Conservation (phyloP, 331 rosid species). For the Cydonia oblonga region DNA sequence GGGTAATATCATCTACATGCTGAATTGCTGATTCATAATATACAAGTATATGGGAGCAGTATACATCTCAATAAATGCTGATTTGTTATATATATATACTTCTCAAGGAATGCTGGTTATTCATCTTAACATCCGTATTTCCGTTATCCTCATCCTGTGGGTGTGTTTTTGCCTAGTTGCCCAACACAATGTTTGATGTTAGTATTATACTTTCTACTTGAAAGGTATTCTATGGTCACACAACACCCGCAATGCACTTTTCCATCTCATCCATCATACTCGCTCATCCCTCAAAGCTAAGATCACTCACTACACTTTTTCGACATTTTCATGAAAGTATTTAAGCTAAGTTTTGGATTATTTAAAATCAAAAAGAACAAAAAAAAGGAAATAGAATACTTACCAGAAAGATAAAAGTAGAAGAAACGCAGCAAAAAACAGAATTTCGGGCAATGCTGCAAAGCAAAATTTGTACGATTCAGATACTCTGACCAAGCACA, state of each 20-base stretch:
- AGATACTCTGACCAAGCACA: conserved; percentile 18
- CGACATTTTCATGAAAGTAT: not conserved
- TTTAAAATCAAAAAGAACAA: not conserved
- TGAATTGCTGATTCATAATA: not conserved
- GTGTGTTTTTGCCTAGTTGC: not conserved
- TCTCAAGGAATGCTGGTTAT: not conserved
- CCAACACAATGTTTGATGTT: not conserved
- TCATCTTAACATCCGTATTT: not conserved
- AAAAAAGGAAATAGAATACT: conserved; percentile 20
- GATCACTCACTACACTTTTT: not conserved
- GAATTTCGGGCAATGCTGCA: conserved; percentile 92
- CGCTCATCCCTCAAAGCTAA: not conserved
- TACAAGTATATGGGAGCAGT: not conserved
- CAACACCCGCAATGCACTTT: not conserved
- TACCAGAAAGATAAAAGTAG: conserved; percentile 97
- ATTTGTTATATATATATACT: not conserved
- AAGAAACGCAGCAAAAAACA: conserved; percentile 87
- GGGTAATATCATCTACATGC: not conserved
- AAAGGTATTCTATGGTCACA: not conserved
- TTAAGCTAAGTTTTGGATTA: not conserved
- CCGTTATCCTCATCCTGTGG: not conserved
- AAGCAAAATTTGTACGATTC: conserved; percentile 21
- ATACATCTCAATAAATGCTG: not conserved
- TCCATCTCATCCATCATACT: not conserved
- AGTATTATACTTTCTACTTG: not conserved